These are phyloP conservation scores for Hygrophorus russula DNA, from an alignment of 768 basidiomycete genomes.

Conservation along the genomic window DNA sequence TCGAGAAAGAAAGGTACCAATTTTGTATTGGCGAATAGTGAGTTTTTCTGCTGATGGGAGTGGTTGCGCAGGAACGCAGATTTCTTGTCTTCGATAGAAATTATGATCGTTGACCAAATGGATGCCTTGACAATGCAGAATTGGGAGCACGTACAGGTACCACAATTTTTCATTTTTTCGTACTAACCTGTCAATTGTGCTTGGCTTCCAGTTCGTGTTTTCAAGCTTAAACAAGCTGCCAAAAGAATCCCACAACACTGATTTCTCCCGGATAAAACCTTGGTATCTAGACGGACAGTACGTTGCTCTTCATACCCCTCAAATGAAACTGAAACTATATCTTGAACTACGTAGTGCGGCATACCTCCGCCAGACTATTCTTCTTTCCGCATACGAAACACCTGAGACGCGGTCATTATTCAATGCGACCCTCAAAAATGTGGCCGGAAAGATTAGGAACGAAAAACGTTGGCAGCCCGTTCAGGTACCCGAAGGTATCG, in stretches of 20 bases:
- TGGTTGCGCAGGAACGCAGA: constrained; percentile 54
- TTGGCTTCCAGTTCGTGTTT: constrained; percentile 67
- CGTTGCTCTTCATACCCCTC: constrained; percentile 17
- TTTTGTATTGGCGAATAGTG: not conserved
- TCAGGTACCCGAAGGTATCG: constrained; percentile 71
- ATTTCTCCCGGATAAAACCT: constrained; percentile 94
- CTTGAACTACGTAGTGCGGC: constrained; percentile 42
- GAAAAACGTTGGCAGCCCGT: constrained; percentile 64
- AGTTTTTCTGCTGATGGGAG: not conserved
- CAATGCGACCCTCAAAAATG: constrained; percentile 66
- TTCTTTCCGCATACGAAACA: constrained; percentile 81
- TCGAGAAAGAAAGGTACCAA: constrained; percentile 87
- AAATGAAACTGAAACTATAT: not conserved
- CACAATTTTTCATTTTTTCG: constrained; percentile 8
- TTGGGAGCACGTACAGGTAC: constrained; percentile 94
- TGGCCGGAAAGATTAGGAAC: constrained; percentile 71
- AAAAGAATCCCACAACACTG: constrained; percentile 85
- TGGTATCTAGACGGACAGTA: constrained; percentile 97
- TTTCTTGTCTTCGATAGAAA: constrained; percentile 87
- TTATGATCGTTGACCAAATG: constrained; percentile 85
- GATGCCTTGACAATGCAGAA: constrained; percentile 97
- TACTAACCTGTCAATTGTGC: not conserved
- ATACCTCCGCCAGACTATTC: constrained; percentile 82
- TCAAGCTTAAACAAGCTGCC: constrained; percentile 81
- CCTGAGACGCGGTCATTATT: constrained; percentile 80